These are phyloP conservation scores for Trametes sanguinea DNA, from an alignment of 768 basidiomycete genomes.

Conservation along the genomic window DNA sequence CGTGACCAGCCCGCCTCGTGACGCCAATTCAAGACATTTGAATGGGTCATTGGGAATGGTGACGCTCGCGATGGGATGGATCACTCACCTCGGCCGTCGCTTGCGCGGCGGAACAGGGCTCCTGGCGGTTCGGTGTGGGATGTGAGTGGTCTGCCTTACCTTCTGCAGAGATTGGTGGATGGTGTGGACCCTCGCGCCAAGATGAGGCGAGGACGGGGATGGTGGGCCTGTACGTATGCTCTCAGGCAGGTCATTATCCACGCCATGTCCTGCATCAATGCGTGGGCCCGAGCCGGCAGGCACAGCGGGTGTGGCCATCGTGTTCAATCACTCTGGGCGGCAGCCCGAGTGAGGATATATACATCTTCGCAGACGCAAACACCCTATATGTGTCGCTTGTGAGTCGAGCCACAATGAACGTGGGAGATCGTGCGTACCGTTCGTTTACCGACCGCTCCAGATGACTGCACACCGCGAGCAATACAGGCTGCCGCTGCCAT, in stretches of 20 bases:
- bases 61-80: neutral
- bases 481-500: neutral
- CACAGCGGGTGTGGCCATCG: too few species aligned
- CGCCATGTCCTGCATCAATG: too few species aligned
- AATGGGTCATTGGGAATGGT: neutral
- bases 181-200: too few species aligned
- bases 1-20: neutral
- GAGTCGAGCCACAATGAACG: neutral
- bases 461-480: neutral
- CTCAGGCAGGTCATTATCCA: too few species aligned
- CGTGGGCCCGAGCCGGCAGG: too few species aligned
- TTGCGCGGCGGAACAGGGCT: neutral
- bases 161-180: too few species aligned
- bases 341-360: too few species aligned
- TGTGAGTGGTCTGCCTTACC: neutral
- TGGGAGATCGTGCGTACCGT: slow-evolving; percentile 10
- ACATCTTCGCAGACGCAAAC: neutral
- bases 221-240: too few species aligned
- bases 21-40: slow-evolving; percentile 1
- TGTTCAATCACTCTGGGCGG: too few species aligned
- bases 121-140: neutral
- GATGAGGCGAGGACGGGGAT: too few species aligned
- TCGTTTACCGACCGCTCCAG: neutral
- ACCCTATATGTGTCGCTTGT: neutral
- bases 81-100: neutral